These are phyloP conservation scores for Sclerospora graminicola DNA, from an alignment of 352 stramenopile genomes.

Conservation along the genomic window DNA sequence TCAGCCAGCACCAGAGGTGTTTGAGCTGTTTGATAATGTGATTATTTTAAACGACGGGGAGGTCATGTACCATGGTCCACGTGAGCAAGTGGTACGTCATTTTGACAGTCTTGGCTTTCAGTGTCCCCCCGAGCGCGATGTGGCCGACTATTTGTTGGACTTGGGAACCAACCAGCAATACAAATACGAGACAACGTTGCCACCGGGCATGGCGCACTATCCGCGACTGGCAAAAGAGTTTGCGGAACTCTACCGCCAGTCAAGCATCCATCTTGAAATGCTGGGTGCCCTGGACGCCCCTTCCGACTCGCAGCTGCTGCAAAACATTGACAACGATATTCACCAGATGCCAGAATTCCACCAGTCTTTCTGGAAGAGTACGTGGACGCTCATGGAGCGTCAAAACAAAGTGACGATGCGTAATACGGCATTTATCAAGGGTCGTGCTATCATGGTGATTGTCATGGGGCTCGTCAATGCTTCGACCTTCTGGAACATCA, in stretches of 20 bases:
- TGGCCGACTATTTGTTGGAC: conserved; percentile 30
- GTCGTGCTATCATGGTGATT: conserved; percentile 19
- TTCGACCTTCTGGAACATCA: conserved; percentile 27
- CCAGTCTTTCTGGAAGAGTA: conserved; percentile 23
- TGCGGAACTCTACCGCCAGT: conserved; percentile 16
- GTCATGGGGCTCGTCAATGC: conserved; percentile 26
- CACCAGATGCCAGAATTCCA: conserved; percentile 23
- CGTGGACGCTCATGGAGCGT: conserved; percentile 18
- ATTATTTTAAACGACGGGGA: conserved; percentile 36
- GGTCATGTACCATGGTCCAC: conserved; percentile 29
- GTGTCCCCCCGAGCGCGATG: conserved; percentile 21
- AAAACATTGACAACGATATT: conserved; percentile 12
- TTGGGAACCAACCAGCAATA: conserved; percentile 24
- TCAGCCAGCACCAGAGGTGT: conserved; percentile 52
- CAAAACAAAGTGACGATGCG: conserved; percentile 40
- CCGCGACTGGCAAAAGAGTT: conserved; percentile 20
- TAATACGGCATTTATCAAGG: conserved; percentile 24
- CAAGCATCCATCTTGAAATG: conserved; percentile 6
- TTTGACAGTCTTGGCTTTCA: conserved; percentile 22
- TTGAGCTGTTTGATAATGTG: conserved; percentile 42
- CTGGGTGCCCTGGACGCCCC: conserved; percentile 9
- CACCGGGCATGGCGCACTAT: background rate
- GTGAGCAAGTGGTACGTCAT: conserved; percentile 35
- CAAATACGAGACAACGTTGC: conserved; percentile 17
- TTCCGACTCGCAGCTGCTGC: conserved; percentile 2